Percentiles rank a stretch among this genome's conserved stretches.
Evolutionary conservation across 768 basidiomycete species (phyloP).

Genomic region (Russula brevipes): DNA sequence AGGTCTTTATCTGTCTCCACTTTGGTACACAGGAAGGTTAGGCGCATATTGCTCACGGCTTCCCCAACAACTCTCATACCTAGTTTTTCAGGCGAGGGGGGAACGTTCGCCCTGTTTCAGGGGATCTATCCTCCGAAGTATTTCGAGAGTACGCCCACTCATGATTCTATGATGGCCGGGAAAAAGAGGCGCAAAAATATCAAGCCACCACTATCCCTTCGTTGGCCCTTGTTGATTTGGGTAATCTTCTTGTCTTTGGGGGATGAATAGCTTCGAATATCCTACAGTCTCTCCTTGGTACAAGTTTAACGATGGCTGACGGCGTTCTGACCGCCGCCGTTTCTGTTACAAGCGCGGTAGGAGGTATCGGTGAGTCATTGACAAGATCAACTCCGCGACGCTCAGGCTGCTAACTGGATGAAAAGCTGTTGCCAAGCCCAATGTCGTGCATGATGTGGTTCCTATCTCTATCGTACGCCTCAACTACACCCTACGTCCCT

Average conservation of each 20-base stretch:
- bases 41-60: background rate
- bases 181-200: conserved; percentile 10
- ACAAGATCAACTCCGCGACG: background rate
- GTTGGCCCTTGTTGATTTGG: conserved; percentile 53
- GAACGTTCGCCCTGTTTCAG: conserved; percentile 59
- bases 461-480: conserved; percentile 52
- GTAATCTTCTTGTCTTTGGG: conserved; percentile 31
- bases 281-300: conserved; percentile 54
- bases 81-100: conserved; percentile 51
- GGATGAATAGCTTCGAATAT: background rate
- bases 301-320: conserved; percentile 61
- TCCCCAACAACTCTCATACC: background rate
- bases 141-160: conserved; percentile 24
- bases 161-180: conserved; percentile 24
- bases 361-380: conserved; percentile 42
- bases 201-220: conserved; percentile 29
- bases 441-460: conserved; percentile 43
- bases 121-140: conserved; percentile 48
- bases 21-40: conserved; percentile 50
- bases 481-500: no score
- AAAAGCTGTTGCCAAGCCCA: conserved; percentile 48
- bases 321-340: conserved; percentile 67
- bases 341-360: conserved; percentile 62
- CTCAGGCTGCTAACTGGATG: background rate
- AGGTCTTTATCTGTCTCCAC: conserved; percentile 46